These are phyloP conservation scores for Fusarium domesticum DNA, from an alignment of 2,329 filamentous ascomycete species.

Conservation along the genomic window DNA sequence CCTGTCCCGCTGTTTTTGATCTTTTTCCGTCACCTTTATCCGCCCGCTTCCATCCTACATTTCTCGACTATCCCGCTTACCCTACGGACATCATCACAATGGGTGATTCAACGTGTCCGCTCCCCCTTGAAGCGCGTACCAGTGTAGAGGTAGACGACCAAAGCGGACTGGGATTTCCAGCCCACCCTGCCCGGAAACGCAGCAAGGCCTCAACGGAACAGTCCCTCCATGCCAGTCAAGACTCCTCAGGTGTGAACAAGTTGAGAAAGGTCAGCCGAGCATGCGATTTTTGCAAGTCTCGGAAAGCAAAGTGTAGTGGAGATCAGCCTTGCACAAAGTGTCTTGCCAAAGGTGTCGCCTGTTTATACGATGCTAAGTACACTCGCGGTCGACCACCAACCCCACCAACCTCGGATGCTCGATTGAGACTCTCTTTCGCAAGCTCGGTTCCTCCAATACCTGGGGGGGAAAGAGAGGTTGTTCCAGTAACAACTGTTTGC, in stretches of 20 bases:
- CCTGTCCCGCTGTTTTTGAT: background rate
- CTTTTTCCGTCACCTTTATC: background rate
- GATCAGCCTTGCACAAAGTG: slow-evolving; percentile 35
- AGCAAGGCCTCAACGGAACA: background rate
- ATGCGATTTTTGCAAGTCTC: slow-evolving; percentile 31
- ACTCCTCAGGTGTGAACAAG: slow-evolving; percentile 10
- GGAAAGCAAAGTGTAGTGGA: slow-evolving; percentile 29
- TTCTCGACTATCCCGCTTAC: background rate
- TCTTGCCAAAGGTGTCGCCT: slow-evolving; percentile 25
- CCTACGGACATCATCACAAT: background rate
- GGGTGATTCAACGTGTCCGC: background rate
- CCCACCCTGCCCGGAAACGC: background rate
- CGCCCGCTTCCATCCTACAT: background rate
- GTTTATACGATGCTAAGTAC: slow-evolving; percentile 34
- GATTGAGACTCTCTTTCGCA: background rate
- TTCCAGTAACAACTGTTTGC: background rate
- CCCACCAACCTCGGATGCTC: slow-evolving; percentile 21
- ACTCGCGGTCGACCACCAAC: slow-evolving; percentile 35
- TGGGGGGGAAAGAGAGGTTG: background rate
- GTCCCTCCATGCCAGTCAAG: background rate
- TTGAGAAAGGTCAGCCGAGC: slow-evolving; percentile 34
- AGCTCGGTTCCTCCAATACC: too few species aligned
- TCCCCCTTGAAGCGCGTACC: background rate
- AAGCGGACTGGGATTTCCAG: too few species aligned
- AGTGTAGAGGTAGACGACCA: too few species aligned